phyloP scores from a whole-genome alignment of 2,329 filamentous ascomycete genomes.

The Elsinoe australis region DNA sequence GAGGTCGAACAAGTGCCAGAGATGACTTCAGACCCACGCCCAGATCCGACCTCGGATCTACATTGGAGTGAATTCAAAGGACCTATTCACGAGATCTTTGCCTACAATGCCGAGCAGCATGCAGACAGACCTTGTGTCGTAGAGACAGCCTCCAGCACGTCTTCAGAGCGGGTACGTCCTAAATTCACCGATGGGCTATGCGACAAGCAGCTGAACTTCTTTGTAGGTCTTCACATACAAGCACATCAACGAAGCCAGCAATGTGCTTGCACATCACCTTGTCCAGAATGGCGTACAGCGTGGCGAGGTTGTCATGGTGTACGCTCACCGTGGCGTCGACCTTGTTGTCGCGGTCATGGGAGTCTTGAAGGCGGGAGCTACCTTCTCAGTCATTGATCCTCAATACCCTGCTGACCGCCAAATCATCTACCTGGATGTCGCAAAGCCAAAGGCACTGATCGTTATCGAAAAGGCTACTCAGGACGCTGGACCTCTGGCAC shows the following conservation, averaged over 20 bases:
- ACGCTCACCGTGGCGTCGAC: slow-evolving; percentile 73
- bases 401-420: slow-evolving; percentile 74
- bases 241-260: slow-evolving; percentile 80
- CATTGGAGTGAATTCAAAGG: slow-evolving; percentile 59
- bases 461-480: slow-evolving; percentile 63
- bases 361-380: slow-evolving; percentile 50
- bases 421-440: slow-evolving; percentile 74
- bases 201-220: background rate
- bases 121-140: slow-evolving; percentile 63
- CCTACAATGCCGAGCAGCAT: slow-evolving; percentile 56
- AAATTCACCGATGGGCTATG: background rate
- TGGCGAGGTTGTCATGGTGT: slow-evolving; percentile 92
- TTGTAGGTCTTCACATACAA: slow-evolving; percentile 61
- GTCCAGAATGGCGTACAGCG: slow-evolving; percentile 62
- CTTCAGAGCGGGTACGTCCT: slow-evolving; percentile 25
- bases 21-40: slow-evolving; percentile 35
- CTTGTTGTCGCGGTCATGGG: slow-evolving; percentile 76
- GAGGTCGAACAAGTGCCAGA: too few relatives aligned
- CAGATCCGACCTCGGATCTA: slow-evolving; percentile 60
- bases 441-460: slow-evolving; percentile 64
- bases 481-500: slow-evolving; percentile 57
- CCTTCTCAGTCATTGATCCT: slow-evolving; percentile 65
- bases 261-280: slow-evolving; percentile 71
- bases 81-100: slow-evolving; percentile 64
- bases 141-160: slow-evolving; percentile 50